These are phyloP conservation scores for Russula abietina DNA, from an alignment of 768 basidiomycete genomes.

Conservation along the genomic window DNA sequence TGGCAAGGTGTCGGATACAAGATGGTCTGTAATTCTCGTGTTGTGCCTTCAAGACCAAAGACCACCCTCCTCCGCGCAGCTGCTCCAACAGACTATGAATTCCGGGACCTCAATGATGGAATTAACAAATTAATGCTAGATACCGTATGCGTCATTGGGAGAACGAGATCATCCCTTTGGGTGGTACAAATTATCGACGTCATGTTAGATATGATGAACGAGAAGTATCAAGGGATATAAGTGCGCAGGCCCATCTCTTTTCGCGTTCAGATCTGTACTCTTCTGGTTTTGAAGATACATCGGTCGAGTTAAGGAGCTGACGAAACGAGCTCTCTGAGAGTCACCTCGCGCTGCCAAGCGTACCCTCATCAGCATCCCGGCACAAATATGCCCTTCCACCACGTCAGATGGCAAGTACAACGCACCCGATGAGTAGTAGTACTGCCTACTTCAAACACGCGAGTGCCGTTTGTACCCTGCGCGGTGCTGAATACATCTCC, in stretches of 20 bases:
- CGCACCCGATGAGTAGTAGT: conserved; percentile 42
- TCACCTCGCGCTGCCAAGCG: no score
- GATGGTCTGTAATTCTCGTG: conserved; percentile 58
- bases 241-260: conserved; percentile 35
- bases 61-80: conserved; percentile 46
- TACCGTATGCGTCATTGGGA: conserved; percentile 97
- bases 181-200: conserved; percentile 92
- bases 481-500: conserved; percentile 65
- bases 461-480: conserved; percentile 36
- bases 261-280: conserved; percentile 30
- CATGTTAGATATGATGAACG: conserved; percentile 91
- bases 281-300: conserved; percentile 87
- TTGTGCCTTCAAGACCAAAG: no score
- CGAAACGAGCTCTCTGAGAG: conserved; percentile 91
- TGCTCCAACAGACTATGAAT: conserved; percentile 90
- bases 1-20: conserved; percentile 96
- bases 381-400: conserved; percentile 25
- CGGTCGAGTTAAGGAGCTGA: conserved; percentile 91
- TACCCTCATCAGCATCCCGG: conserved; percentile 27
- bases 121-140: conserved; percentile 95
- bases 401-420: conserved; percentile 47
- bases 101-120: conserved; percentile 93
- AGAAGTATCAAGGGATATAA: conserved; percentile 97
- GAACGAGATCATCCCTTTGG: conserved; percentile 92
- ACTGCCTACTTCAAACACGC: conserved; percentile 13